Base-by-base conservation (phyloP, 345 rosid species). In the Citrus hindsii region DNA sequence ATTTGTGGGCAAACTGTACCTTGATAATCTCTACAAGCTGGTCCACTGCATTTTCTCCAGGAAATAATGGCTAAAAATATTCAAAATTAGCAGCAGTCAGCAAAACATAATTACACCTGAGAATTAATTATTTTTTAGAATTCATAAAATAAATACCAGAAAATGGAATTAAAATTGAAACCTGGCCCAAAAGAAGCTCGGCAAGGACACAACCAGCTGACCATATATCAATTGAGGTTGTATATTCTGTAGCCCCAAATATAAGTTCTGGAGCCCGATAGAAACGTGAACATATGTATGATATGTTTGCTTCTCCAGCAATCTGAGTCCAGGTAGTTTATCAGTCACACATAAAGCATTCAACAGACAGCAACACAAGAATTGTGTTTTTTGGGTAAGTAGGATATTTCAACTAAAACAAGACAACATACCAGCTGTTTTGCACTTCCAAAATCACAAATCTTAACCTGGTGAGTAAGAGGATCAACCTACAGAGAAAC, bases 11-110 rank as follows among this genome's bases (percentile, higher is more conserved):
- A 66, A 73, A 19, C 13, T 74, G 80, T 83, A 94, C 98, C 88
- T 92, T 94, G 71, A 94, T 94, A n/a, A 94, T 92, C 91, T 94
- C 98, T 65, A 94, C 98, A 42, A 94, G 98, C 85, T 94, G 98
- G 74, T 90, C 98, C 24, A 94, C 98, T 6, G 95, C 98, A 80
- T 91, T 94, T 82, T 92, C 98, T 83, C 98, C 98, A 1, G 98
- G 98, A 76, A 94, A 94, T 10, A 94, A 82, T 28, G 98, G 98
- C 98, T 94, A 87, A 30, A 76, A 80, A 75, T 63, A 60, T 48
- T n/a, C 12, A 73, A 64, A 67, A 13, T 22, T 28, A 64, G 35
- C 7, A 8, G 2, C 22, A 62, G 53, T 62, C 28, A 58, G 55
- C 46, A 48, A 70, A 60, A 58, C 59, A 76, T 46, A 79, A 75